Conservation (phyloP, 305 asterid genomes). For the Fraxinus velutina region DNA sequence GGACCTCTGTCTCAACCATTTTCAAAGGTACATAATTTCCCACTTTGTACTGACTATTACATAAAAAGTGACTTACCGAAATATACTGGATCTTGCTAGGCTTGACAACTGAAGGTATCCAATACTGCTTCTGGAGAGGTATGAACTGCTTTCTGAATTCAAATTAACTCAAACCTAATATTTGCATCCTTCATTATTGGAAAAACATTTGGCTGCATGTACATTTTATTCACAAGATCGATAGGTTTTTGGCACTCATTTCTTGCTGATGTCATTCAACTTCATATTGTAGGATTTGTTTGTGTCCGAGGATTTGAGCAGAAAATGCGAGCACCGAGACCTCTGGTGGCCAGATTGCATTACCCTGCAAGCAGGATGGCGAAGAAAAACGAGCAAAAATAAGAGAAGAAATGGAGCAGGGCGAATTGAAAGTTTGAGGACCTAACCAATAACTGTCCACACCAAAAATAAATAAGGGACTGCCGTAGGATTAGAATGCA, state of each 20-base stretch:
- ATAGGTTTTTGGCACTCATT: neutral
- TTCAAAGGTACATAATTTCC: conserved; percentile 55
- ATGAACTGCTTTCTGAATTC: conserved; percentile 23
- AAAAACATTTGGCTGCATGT: neutral
- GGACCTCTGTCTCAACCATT: conserved; percentile 79
- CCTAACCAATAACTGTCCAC: conserved; percentile 30
- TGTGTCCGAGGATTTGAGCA: conserved; percentile 89
- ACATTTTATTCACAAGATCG: neutral
- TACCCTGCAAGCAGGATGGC: conserved; percentile 53
- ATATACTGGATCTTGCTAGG: conserved; percentile 45
- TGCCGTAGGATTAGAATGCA: conserved; percentile 44
- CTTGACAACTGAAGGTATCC: conserved; percentile 64
- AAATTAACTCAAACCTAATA: neutral
- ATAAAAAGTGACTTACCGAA: conserved; percentile 25
- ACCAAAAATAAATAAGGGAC: conserved; percentile 21
- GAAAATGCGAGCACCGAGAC: conserved; percentile 65
- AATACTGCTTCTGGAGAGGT: conserved; percentile 94
- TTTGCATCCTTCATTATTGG: neutral
- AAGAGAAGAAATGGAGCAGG: conserved; percentile 28
- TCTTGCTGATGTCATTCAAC: conserved; percentile 13
- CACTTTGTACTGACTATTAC: conserved; percentile 14
- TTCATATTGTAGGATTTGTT: conserved; percentile 65
- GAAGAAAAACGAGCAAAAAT: conserved; percentile 39
- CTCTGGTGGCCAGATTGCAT: conserved; percentile 72
- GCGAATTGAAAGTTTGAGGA: conserved; percentile 21